Conservation (phyloP, 2,329 filamentous ascomycete species). For the Fusarium buxicola region DNA sequence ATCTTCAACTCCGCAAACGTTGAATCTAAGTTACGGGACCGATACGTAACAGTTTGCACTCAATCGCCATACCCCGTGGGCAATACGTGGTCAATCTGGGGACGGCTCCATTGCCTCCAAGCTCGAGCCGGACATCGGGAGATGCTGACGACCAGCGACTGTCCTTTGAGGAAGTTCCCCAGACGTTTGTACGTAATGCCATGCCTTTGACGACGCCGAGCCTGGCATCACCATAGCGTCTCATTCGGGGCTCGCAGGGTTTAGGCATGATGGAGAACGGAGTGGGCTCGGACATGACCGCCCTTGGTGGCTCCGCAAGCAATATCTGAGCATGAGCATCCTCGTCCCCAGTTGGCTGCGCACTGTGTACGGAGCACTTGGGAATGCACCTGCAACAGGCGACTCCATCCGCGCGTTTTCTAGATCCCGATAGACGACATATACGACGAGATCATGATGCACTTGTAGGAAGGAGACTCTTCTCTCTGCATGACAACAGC, state of each 20-base stretch:
- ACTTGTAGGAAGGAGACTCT: neutral
- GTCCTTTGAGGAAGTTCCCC: slow-evolving; percentile 29
- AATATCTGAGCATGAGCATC: slow-evolving; percentile 11
- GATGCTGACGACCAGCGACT: slow-evolving; percentile 17
- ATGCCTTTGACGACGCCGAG: slow-evolving; percentile 31
- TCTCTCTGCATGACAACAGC: neutral
- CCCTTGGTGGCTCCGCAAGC: slow-evolving; percentile 34
- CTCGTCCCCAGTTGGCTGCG: too few species aligned
- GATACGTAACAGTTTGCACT: slow-evolving; percentile 44
- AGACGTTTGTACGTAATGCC: slow-evolving; percentile 43
- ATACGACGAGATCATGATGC: neutral
- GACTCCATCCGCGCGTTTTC: too few species aligned
- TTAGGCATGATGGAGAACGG: slow-evolving; percentile 22
- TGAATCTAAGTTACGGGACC: slow-evolving; percentile 36
- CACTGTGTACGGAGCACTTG: slow-evolving; percentile 21
- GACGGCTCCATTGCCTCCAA: slow-evolving; percentile 38
- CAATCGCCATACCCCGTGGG: slow-evolving; percentile 41
- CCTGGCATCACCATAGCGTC: slow-evolving; percentile 13
- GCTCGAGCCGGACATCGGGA: slow-evolving; percentile 17
- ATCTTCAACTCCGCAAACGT: slow-evolving; percentile 35
- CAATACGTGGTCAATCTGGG: slow-evolving; percentile 40
- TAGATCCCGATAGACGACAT: too few species aligned
- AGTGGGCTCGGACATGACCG: slow-evolving; percentile 42
- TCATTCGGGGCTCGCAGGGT: slow-evolving; percentile 9
- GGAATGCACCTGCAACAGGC: too few species aligned